Evolutionary conservation across 192 early-diverging fungal genomes (phyloP), one percentile per base, ranked within the genome.

Genomic region (Spinellus fusiger): DNA sequence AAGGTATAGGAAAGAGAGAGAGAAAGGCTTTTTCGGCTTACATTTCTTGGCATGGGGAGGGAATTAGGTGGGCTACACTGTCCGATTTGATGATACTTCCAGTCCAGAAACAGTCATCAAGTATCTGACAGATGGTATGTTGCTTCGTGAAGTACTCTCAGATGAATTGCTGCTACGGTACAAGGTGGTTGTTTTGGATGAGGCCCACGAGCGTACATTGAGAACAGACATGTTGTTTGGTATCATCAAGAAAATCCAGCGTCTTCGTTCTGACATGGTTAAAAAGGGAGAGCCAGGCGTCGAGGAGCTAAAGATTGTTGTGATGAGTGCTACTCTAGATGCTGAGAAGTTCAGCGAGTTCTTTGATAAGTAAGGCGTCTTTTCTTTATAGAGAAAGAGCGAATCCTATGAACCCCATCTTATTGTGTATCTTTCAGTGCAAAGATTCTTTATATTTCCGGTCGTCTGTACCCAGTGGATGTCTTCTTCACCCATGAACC

Each of bases 161-260:
- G 95, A 99, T 68, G 78, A 81, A 16, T 49, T 93, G 53, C 67
- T 99, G 8, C 60, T 73, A 1, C 66, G 80, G 29, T 99, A 99
- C 72, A 84, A 85, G 29, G 88, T 90, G 7, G 85, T 99, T 62
- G 82, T 99, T 27, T 67, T 99, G 33, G 96, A 99, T 62, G 96
- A 99, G 68, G 96, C 96, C 0, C 97, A 99, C 70, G 97, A 99
- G 74, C 86, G 97, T n/a, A 96, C 92, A 0, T 60, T 99, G 65
- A 79, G 97, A 22, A 99, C 97, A 0, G 97, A 99, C 71, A 90
- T 99, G 44, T 65, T 99, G 31, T 92, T 99, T 75, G 97, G 94
- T 8, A 93, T 93, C 90, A 78, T 96, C 16, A 94, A 94, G 67
- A 84, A 78, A 5, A 93, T 95, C 25, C 91, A 93, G 70, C 70